Conservation (phyloP, 148 eudicot species). For the Chenopodium album region DNA sequence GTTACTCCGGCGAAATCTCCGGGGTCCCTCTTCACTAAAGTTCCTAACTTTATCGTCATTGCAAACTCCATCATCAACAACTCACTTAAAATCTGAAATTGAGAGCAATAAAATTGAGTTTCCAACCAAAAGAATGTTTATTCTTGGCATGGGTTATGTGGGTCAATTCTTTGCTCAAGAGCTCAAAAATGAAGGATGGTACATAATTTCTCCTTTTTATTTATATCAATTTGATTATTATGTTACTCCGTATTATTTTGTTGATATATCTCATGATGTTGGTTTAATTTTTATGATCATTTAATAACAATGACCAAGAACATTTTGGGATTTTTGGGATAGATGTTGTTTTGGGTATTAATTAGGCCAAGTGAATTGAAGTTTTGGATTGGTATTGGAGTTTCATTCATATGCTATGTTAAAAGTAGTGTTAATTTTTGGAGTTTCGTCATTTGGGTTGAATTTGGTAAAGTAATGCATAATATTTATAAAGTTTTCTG, state of each 20-base stretch:
- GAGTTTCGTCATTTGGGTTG: not conserved
- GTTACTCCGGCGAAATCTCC: conserved; percentile 13
- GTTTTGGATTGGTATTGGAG: not conserved
- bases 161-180: conserved; percentile 66
- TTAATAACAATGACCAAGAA: not conserved
- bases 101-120: conserved; percentile 9
- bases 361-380: not conserved
- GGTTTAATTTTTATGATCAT: not conserved
- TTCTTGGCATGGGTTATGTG: conserved; percentile 84
- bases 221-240: not conserved
- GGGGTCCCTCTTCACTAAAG: not conserved
- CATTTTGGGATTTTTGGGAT: too few relatives aligned
- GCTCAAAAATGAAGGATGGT: conserved; percentile 64
- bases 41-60: conserved; percentile 8
- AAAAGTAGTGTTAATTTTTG: not conserved
- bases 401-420: not conserved
- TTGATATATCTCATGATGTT: not conserved
- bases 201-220: conserved; percentile 1
- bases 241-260: not conserved
- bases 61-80: not conserved
- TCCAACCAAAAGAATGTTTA: conserved; percentile 50
- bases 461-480: not conserved
- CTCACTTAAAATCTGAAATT: conserved; percentile 8
- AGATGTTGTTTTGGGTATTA: not conserved
- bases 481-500: not conserved